These are phyloP conservation scores for Catunica adiposa DNA, from an alignment of 2,329 filamentous ascomycete species.

Conservation along the genomic window DNA sequence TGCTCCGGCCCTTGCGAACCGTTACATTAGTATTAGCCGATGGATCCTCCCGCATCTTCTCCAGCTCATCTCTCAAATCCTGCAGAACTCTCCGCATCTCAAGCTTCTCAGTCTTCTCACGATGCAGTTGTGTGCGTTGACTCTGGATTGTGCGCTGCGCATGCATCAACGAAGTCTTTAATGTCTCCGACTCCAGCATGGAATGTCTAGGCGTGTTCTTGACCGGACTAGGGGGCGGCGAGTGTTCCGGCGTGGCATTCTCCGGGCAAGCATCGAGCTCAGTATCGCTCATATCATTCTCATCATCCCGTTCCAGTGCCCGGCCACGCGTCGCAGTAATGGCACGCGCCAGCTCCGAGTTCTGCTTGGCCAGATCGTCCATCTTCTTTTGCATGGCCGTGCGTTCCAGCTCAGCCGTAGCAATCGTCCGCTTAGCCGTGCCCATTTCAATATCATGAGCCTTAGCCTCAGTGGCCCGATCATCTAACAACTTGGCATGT, in stretches of 20 bases:
- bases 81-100: slow-evolving; percentile 90
- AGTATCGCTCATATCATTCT: slow-evolving; percentile 42
- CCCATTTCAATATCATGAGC: slow-evolving; percentile 81
- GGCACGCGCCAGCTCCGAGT: slow-evolving; percentile 75
- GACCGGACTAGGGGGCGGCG: slow-evolving; percentile 74
- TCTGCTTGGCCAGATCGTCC: slow-evolving; percentile 74
- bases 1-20: slow-evolving; percentile 28
- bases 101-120: slow-evolving; percentile 96
- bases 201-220: slow-evolving; percentile 78
- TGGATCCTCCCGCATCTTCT: slow-evolving; percentile 44
- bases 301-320: slow-evolving; percentile 45
- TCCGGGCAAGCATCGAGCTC: slow-evolving; percentile 49
- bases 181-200: slow-evolving; percentile 83
- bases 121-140: slow-evolving; percentile 83
- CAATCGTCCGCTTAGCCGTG: slow-evolving; percentile 63
- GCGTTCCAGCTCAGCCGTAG: slow-evolving; percentile 62
- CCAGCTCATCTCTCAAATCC: slow-evolving; percentile 84
- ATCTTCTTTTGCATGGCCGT: slow-evolving; percentile 66
- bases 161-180: slow-evolving; percentile 86
- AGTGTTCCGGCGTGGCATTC: slow-evolving; percentile 68
- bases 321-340: slow-evolving; percentile 58
- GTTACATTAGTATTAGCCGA: slow-evolving; percentile 35
- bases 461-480: slow-evolving; percentile 60
- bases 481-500: slow-evolving; percentile 65
- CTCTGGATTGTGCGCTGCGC: slow-evolving; percentile 95